Conservation (phyloP, 306 rosid genomes). For the Lathyrus sativus region DNA sequence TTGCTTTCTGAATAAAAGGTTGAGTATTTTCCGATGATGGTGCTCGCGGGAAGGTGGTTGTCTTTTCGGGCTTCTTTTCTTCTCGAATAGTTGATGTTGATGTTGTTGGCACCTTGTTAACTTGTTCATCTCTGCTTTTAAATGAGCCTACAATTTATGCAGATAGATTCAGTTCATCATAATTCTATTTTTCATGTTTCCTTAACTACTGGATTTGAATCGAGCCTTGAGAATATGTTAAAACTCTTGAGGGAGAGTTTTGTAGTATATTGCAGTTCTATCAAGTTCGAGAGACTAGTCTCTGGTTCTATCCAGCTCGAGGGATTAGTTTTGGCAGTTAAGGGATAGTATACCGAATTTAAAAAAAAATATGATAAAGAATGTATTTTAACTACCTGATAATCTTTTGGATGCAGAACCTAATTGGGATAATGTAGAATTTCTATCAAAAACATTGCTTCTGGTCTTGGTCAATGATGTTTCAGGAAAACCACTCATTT, state of each 20-base stretch:
- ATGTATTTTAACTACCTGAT: conserved; percentile 47
- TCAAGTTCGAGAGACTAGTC: neutral
- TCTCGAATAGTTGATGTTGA: conserved; percentile 19
- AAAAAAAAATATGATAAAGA: neutral
- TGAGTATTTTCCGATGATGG: conserved; percentile 47
- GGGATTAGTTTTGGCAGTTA: neutral
- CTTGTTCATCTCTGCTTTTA: conserved; percentile 39
- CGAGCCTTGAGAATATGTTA: neutral
- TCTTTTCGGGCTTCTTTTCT: conserved; percentile 43
- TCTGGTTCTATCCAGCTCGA: neutral
- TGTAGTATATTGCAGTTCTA: neutral
- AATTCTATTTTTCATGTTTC: conserved; percentile 10
- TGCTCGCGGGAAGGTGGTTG: conserved; percentile 29
- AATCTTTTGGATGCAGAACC: conserved; percentile 40
- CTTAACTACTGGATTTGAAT: neutral
- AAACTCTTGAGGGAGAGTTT: neutral
- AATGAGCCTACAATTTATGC: conserved; percentile 44
- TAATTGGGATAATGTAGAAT: conserved; percentile 35
- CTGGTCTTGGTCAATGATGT: conserved; percentile 37
- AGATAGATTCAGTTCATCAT: conserved; percentile 24
- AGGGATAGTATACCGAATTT: neutral
- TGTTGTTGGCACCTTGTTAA: conserved; percentile 34
- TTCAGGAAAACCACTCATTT: conserved; percentile 15
- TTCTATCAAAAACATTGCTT: conserved; percentile 45
- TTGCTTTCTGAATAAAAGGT: conserved; percentile 31